These are phyloP conservation scores for Mallotus repandus DNA, from an alignment of 441 rosid genomes.

Conservation along the genomic window DNA sequence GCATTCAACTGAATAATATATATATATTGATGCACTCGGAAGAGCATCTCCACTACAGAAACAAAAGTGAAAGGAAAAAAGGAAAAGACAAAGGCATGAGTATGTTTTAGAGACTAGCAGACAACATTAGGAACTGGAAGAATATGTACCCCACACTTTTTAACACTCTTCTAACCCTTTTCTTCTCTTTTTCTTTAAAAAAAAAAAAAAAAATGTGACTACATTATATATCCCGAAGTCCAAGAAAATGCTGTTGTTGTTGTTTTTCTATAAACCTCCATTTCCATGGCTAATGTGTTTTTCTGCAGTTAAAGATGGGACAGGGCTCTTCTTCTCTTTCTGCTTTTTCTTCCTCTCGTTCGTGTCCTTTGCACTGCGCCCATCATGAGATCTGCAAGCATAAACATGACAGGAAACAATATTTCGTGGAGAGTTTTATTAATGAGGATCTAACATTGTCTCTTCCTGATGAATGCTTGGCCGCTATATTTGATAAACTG, in stretches of 20 bases:
- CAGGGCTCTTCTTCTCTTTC: conserved; percentile 11
- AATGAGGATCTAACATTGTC: conserved; percentile 26
- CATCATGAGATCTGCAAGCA: conserved; percentile 4
- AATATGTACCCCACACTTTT: conserved; percentile 6
- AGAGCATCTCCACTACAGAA: not conserved
- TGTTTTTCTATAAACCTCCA: not conserved
- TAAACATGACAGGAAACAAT: not conserved
- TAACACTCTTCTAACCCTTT: too few species aligned
- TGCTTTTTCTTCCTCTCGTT: conserved; percentile 5
- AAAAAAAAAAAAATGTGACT: too few species aligned
- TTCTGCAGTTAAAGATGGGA: conserved; percentile 6
- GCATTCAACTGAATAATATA: too few species aligned
- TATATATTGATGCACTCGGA: too few species aligned
- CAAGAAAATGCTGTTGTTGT: not conserved
- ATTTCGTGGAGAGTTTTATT: too few species aligned
- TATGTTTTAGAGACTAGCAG: not conserved
- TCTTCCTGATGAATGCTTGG: conserved; percentile 47
- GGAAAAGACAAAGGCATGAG: conserved; percentile 5
- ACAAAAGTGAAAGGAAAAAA: not conserved
- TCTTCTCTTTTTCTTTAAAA: too few species aligned
- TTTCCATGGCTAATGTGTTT: not conserved
- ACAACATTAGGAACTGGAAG: conserved; percentile 11
- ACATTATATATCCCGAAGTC: not conserved
- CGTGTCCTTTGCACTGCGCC: not conserved
- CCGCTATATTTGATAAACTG: conserved; percentile 26